Evolutionary conservation across 1,139 yeast genomes (phyloP).

Genomic region (Geotrichum carabidarum): DNA sequence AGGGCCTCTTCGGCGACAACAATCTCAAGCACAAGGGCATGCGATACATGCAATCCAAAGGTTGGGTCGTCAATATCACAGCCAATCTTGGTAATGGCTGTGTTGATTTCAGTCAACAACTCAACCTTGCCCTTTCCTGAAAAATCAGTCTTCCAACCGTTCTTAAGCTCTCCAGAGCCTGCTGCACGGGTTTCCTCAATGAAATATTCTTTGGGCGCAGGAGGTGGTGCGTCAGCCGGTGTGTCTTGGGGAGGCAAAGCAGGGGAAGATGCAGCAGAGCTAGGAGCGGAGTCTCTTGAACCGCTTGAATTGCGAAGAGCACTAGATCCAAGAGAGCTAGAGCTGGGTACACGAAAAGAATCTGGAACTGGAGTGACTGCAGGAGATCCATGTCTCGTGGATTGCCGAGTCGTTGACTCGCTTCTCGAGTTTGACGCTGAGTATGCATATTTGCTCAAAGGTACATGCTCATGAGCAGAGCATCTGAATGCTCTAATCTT

Average conservation of each 20-base stretch:
- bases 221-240: slow-evolving; percentile 23
- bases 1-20: slow-evolving; percentile 82
- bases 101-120: slow-evolving; percentile 31
- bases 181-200: slow-evolving; percentile 70
- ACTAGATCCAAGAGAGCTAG: neutral
- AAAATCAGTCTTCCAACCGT: slow-evolving; percentile 95
- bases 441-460: neutral
- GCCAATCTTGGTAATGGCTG: slow-evolving; percentile 51
- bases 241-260: slow-evolving; percentile 13
- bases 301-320: neutral
- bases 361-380: neutral
- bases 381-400: neutral
- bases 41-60: slow-evolving; percentile 70
- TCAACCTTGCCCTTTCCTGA: slow-evolving; percentile 70
- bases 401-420: neutral
- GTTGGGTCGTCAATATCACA: slow-evolving; percentile 82
- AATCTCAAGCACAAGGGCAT: slow-evolving; percentile 72
- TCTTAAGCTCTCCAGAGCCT: slow-evolving; percentile 74
- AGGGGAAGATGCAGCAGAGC: slow-evolving; percentile 2
- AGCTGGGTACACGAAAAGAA: neutral
- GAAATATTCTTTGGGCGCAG: slow-evolving; percentile 31
- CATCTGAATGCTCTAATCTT: slow-evolving; percentile 47
- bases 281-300: neutral
- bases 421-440: neutral
- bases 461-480: slow-evolving; percentile 19